phyloP scores from a whole-genome alignment of 129 eudicot species.

The Silybum marianum region DNA sequence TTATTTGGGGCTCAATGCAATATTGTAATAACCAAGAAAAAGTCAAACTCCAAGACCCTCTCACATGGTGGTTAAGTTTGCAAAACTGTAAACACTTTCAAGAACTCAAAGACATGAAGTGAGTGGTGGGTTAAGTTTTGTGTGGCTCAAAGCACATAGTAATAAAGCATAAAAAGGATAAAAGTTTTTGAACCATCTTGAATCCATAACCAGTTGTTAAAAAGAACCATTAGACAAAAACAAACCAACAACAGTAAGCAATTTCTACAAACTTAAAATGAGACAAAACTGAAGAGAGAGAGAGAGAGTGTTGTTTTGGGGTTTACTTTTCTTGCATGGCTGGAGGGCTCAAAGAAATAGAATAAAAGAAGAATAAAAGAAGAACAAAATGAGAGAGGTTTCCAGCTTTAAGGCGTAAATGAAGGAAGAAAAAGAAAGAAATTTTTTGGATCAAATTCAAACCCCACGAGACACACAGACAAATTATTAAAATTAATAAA shows the following conservation, averaged over 20 bases:
- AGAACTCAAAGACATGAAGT: slow-evolving; percentile 14
- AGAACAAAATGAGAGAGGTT: slow-evolving; percentile 18
- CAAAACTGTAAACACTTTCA: slow-evolving; percentile 6
- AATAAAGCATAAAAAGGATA: background rate
- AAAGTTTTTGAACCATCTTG: background rate
- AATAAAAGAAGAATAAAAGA: slow-evolving; percentile 32
- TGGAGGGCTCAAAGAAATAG: slow-evolving; percentile 34
- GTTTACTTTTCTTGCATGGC: slow-evolving; percentile 37
- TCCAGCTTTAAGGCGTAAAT: slow-evolving; percentile 45
- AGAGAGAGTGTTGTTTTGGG: background rate
- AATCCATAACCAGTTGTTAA: background rate
- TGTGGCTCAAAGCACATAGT: slow-evolving; percentile 34
- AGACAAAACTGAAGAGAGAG: slow-evolving; percentile 5
- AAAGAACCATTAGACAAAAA: background rate
- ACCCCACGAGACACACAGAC: slow-evolving; percentile 37
- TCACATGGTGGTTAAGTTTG: background rate
- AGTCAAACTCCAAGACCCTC: slow-evolving; percentile 19
- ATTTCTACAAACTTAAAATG: slow-evolving; percentile 4
- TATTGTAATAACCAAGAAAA: slow-evolving; percentile 10
- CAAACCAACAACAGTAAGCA: background rate
- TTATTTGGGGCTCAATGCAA: slow-evolving; percentile 19
- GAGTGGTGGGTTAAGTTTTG: background rate
- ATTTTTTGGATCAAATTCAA: slow-evolving; percentile 29
- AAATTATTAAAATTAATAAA: slow-evolving; percentile 27
- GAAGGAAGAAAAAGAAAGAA: slow-evolving; percentile 37